Conservation (phyloP, 768 basidiomycete genomes). For the Mycena metata region DNA sequence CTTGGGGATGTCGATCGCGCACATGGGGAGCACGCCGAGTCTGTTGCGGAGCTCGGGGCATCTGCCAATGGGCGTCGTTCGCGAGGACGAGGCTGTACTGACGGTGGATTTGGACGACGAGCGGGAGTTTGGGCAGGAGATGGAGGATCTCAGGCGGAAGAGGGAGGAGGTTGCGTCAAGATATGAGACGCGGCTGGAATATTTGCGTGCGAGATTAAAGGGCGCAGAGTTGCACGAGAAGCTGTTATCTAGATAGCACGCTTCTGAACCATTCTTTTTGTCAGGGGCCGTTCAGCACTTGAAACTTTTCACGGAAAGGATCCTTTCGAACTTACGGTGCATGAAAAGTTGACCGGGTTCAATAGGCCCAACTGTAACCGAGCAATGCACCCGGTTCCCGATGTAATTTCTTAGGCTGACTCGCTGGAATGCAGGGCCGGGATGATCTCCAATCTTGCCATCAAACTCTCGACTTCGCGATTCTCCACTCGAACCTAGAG, state of each 20-base stretch:
- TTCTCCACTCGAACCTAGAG: too few relatives aligned
- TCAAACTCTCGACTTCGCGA: too few relatives aligned
- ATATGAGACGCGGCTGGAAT: slow-evolving; percentile 84
- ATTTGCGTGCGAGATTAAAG: slow-evolving; percentile 85
- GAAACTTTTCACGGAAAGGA: too few relatives aligned
- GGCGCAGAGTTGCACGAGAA: slow-evolving; percentile 89
- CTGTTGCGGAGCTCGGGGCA: slow-evolving; percentile 64
- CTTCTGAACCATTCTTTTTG: too few relatives aligned
- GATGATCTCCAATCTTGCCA: too few relatives aligned
- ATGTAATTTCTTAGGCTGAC: too few relatives aligned
- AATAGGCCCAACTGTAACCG: too few relatives aligned
- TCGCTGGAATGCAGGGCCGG: too few relatives aligned
- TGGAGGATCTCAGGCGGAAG: slow-evolving; percentile 77
- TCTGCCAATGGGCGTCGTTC: slow-evolving; percentile 64
- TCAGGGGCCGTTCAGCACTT: too few relatives aligned
- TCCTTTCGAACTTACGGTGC: too few relatives aligned
- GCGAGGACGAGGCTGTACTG: slow-evolving; percentile 59
- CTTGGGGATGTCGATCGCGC: slow-evolving; percentile 35
- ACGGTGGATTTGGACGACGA: slow-evolving; percentile 49
- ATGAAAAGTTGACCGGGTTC: too few relatives aligned
- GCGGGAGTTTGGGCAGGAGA: slow-evolving; percentile 64
- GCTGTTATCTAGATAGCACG: slow-evolving; percentile 58
- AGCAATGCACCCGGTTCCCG: too few relatives aligned
- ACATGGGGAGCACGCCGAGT: slow-evolving; percentile 50
- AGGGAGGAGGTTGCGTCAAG: slow-evolving; percentile 78